phyloP scores from a whole-genome alignment of 208 protist genomes.

The Leishmania martiniquensis region DNA sequence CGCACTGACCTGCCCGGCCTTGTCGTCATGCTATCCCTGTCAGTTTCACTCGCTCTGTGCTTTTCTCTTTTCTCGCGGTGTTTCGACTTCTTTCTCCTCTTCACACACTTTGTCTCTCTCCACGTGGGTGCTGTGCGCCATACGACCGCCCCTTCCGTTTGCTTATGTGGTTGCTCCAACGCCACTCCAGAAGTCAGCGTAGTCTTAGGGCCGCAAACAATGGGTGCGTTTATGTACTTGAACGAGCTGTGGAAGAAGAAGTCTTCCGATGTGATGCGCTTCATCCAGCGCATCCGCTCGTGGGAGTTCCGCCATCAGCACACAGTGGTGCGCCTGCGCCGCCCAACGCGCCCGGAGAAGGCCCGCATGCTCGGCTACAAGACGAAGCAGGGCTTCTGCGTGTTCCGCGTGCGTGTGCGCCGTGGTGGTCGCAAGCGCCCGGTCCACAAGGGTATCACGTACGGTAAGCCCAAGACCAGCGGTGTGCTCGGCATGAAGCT shows the following conservation, averaged over 20 bases:
- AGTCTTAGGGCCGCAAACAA: conserved; percentile 51
- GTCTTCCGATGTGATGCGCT: conserved; percentile 99
- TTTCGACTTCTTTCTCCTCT: not conserved
- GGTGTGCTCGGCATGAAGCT: conserved; percentile 98
- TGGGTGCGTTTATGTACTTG: conserved; percentile 99
- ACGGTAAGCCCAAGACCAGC: conserved; percentile 98
- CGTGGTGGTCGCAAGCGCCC: conserved; percentile 98
- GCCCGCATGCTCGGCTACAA: conserved; percentile 99
- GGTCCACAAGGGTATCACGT: conserved; percentile 96
- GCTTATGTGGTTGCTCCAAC: not conserved
- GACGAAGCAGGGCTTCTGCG: conserved; percentile 99
- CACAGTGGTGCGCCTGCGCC: conserved; percentile 91
- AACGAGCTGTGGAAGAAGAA: conserved; percentile 99
- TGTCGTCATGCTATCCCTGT: not conserved
- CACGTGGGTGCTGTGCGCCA: not conserved
- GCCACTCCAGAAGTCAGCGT: conserved; percentile 13
- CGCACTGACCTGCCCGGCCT: not conserved
- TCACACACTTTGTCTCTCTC: too few species aligned
- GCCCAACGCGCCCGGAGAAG: conserved; percentile 99
- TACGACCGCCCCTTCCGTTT: not conserved
- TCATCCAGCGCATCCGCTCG: conserved; percentile 98
- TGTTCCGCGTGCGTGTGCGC: conserved; percentile 99
- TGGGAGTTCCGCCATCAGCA: conserved; percentile 99
- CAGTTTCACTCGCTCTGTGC: not conserved
- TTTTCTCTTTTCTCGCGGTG: not conserved